Evolutionary conservation across 768 basidiomycete species (phyloP), one percentile per base, ranked within the genome.

Genomic region (Lactifluus rugatus): DNA sequence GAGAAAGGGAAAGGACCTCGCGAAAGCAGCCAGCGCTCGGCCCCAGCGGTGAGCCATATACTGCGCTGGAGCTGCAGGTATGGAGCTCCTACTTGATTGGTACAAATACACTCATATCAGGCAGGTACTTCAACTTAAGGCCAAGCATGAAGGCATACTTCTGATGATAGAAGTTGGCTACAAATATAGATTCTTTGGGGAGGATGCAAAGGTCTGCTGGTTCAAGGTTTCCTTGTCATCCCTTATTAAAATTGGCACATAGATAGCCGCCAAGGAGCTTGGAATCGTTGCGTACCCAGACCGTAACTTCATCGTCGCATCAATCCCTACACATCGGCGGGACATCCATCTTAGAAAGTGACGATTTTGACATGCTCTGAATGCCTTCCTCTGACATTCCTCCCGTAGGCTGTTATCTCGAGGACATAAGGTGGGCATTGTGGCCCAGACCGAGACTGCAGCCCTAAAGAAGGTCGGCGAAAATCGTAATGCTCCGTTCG

Each of bases 111-210:
- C 16, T 48, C 3, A 48, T 37, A 2, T 32, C 64, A 65, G 23
- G 50, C 45, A 84, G 82, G 75, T 84, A 31, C 65, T 76, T 25
- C 68, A 78, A 54, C 71, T 92, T 13, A 88, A 89, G 70, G 72
- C 74, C 54, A 79, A 83, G 19, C 75, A 89, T 68, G 76, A 78
- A 1, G 86, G 78, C 11, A 81, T 81, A 4, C 62, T 93, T 36
- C 74, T 93, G 13, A 82, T 93, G 78, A 74, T 93, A 23, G 85
- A 92, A 68, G 82, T 86, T 28, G 91, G 91, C 5, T 93, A 93
- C 70, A 93, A 86, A 69, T 86, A 83, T 68, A 80, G 76, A 53
- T 93, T 94, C 69, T 93, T 84, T 65, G 85, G 82, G 49, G 84
- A 92, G 21, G 92, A 93, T 66, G 92, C 92, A 0, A 81, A 82